Evolutionary conservation across 371 early-diverging fungal genomes (phyloP).

Genomic region (Blakeslea trispora): DNA sequence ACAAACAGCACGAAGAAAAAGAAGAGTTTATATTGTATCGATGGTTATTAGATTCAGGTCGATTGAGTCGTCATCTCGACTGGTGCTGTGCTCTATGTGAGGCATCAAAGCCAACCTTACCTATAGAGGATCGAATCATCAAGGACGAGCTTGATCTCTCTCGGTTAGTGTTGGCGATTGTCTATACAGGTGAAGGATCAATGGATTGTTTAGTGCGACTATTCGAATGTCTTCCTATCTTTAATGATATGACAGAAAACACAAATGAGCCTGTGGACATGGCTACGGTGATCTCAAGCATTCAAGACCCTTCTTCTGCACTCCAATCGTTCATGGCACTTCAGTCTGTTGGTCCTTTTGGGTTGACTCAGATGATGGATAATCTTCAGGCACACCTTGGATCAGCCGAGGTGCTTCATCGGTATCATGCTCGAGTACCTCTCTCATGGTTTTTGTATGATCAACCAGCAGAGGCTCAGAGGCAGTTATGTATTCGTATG

Average conservation of each 20-base stretch:
- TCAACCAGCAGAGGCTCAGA: slow-evolving; percentile 52
- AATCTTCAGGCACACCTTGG: slow-evolving; percentile 65
- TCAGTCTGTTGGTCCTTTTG: slow-evolving; percentile 45
- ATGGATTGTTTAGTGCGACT: slow-evolving; percentile 56
- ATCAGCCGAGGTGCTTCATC: slow-evolving; percentile 63
- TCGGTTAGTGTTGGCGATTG: slow-evolving; percentile 54
- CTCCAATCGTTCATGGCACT: slow-evolving; percentile 40
- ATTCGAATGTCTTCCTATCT: slow-evolving; percentile 67
- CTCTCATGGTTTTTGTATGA: slow-evolving; percentile 62
- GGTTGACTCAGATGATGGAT: slow-evolving; percentile 63
- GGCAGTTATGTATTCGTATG: slow-evolving; percentile 65
- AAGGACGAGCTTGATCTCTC: slow-evolving; percentile 60
- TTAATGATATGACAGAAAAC: slow-evolving; percentile 43
- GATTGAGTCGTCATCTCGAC: slow-evolving; percentile 41
- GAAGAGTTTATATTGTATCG: slow-evolving; percentile 40
- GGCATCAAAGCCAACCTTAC: slow-evolving; percentile 57
- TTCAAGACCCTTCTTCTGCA: slow-evolving; percentile 23
- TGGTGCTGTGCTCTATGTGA: slow-evolving; percentile 61
- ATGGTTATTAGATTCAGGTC: slow-evolving; percentile 42
- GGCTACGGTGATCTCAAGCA: slow-evolving; percentile 25
- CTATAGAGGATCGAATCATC: slow-evolving; percentile 59
- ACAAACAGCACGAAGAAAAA: slow-evolving; percentile 22
- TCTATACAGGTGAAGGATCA: slow-evolving; percentile 53
- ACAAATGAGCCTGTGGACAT: slow-evolving; percentile 21
- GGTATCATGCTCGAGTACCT: slow-evolving; percentile 62